phyloP scores from a whole-genome alignment of 345 rosid genomes.

The Hirschfeldia incana region DNA sequence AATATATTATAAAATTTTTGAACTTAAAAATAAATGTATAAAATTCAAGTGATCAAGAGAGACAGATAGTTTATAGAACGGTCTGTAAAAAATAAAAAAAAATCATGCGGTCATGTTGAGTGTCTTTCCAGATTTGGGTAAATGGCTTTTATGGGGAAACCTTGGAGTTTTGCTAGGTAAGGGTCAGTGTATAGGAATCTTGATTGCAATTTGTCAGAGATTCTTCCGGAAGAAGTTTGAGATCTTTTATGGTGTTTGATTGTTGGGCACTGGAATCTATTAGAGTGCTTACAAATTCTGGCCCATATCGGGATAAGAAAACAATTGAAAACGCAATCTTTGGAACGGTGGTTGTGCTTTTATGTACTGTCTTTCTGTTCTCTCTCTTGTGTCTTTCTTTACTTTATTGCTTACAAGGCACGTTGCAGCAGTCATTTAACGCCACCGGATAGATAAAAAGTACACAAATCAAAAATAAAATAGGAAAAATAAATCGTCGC shows the following conservation, averaged over 20 bases:
- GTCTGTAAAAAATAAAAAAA: neutral
- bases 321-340: neutral
- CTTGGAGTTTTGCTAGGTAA: slow-evolving; percentile 5
- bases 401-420: slow-evolving; percentile 22
- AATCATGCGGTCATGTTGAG: slow-evolving; percentile 21
- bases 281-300: neutral
- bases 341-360: neutral
- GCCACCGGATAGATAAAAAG: neutral
- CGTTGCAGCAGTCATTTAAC: neutral
- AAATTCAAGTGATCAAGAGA: neutral
- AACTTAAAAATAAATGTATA: neutral
- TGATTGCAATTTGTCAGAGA: slow-evolving; percentile 22
- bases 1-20: neutral
- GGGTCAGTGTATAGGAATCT: slow-evolving; percentile 9
- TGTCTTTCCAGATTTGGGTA: slow-evolving; percentile 23
- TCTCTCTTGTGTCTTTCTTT: neutral
- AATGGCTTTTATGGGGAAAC: slow-evolving; percentile 1
- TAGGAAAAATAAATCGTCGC: slow-evolving; percentile 38
- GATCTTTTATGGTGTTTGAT: neutral
- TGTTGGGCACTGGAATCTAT: slow-evolving; percentile 20
- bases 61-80: neutral
- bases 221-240: neutral
- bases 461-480: neutral
- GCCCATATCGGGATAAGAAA: slow-evolving; percentile 7
- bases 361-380: neutral